Conservation (phyloP, 2,329 filamentous ascomycete species). For the Pestalotiopsis sp. region DNA sequence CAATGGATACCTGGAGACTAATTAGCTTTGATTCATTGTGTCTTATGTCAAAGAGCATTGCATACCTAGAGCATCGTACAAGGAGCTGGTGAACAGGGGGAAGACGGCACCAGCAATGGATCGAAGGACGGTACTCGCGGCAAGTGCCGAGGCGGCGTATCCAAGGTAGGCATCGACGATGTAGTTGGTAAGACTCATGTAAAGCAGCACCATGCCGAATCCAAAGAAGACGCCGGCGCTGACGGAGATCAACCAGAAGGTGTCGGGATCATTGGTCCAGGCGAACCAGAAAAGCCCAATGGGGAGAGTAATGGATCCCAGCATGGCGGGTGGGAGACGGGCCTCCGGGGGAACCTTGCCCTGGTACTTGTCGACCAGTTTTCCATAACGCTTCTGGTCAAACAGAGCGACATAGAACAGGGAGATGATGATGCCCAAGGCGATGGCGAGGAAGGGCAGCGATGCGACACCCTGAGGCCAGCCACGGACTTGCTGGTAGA, state of each 20-base stretch:
- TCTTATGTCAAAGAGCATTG: not conserved
- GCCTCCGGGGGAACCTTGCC: conserved; percentile 59
- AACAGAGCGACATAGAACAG: conserved; percentile 44
- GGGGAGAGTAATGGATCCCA: conserved; percentile 12
- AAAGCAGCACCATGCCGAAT: conserved; percentile 14
- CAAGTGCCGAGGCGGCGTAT: conserved; percentile 15
- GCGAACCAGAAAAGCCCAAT: conserved; percentile 15
- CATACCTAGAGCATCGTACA: conserved; percentile 38
- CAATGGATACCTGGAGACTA: conserved; percentile 41
- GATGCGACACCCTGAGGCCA: conserved; percentile 50
- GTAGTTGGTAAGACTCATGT: conserved; percentile 12
- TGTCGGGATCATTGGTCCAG: conserved; percentile 11
- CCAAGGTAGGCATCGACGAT: conserved; percentile 12
- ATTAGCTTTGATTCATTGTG: not conserved
- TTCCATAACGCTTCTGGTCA: conserved; percentile 45
- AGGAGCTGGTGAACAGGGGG: conserved; percentile 44
- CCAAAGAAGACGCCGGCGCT: conserved; percentile 14
- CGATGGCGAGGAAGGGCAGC: conserved; percentile 57
- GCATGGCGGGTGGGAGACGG: conserved; percentile 52
- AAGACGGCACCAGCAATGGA: conserved; percentile 46
- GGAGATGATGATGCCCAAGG: conserved; percentile 51
- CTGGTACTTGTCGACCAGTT: conserved; percentile 34
- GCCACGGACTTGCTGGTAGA: conserved; percentile 50
- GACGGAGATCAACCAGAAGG: conserved; percentile 11
- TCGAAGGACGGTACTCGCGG: conserved; percentile 41